Evolutionary conservation across 192 early-diverging fungal genomes (phyloP), one percentile per base, ranked within the genome.

Genomic region (Gryganskiella cystojenkinii): DNA sequence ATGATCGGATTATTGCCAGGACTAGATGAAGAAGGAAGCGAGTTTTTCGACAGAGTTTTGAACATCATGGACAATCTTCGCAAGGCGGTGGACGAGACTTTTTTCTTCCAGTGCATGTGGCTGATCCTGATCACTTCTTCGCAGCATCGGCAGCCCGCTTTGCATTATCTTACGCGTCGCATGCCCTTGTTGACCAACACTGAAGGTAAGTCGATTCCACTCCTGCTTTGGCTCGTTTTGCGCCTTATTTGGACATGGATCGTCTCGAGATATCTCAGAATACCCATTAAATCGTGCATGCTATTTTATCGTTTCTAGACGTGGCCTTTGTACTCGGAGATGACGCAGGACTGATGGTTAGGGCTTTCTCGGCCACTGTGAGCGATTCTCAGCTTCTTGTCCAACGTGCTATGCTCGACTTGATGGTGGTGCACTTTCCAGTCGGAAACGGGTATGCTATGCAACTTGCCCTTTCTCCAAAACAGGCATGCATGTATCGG

Each of bases 1-100:
- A 85, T 94, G 24, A 90, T 92, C 22, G 94, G 92, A 0, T 58
- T 98, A 20, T 81, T 97, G 50, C 92, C 95, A 6, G 93, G 88
- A 7, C 76, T 97, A 4, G 97, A 98, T 61, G 97, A 97, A 60
- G 95, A 95, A 67, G 90, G 90, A 25, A 91, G 86, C 69, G 96
- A 98, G 66, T 90, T 87, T 58, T 93, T 93, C 71, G 90, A 91
- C 47, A 86, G 89, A 58, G 93, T 94, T 30, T 71, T 84, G 27
- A 68, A 57, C 34, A 69, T 78, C 44, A 53, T 78, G 54, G 93
- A 95, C 67, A 72, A 69, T 47, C 56, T 97, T 22, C 82, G 84
- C 20, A 83, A 84, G 24, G 80, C 83, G 5, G 88, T 94, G n/a
- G 95, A 94, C 35, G 73, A 87, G 20, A 71, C 87, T 1, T 94